Percentiles rank a stretch among this genome's conserved stretches.
phyloP scores from a whole-genome alignment of 2,329 filamentous ascomycete genomes.

The Epichloe coenophiala region DNA sequence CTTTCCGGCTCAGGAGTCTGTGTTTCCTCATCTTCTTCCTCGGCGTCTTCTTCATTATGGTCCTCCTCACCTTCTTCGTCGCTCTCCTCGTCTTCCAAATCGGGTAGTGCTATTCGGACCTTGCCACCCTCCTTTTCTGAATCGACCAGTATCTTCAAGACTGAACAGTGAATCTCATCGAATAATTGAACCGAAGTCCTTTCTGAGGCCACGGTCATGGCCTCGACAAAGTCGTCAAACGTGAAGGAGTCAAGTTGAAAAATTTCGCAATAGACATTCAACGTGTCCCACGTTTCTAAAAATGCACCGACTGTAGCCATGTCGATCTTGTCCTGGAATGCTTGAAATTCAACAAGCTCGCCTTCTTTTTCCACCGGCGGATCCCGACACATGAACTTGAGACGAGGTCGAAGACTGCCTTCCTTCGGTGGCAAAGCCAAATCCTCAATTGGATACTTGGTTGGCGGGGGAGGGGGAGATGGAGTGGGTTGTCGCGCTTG shows the following conservation, averaged over 20 bases:
- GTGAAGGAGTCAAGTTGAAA: conserved; percentile 94
- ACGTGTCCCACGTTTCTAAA: conserved; percentile 86
- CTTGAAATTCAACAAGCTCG: conserved; percentile 6
- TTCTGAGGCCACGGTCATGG: conserved; percentile 63
- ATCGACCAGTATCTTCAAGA: conserved; percentile 75
- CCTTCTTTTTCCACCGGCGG: conserved; percentile 36
- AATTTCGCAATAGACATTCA: conserved; percentile 96
- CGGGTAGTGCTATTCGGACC: conserved; percentile 64
- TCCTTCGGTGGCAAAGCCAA: conserved; percentile 63
- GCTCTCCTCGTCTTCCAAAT: conserved; percentile 57
- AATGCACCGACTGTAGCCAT: conserved; percentile 79
- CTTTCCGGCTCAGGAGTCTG: conserved; percentile 59
- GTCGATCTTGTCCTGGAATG: conserved; percentile 38
- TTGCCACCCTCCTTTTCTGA: conserved; percentile 63
- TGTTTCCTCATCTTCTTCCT: conserved; percentile 38
- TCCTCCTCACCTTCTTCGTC: conserved; percentile 50
- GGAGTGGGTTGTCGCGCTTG: conserved; percentile 22
- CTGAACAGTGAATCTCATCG: conserved; percentile 80
- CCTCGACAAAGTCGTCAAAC: conserved; percentile 88
- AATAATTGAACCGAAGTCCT: conserved; percentile 71
- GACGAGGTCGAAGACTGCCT: conserved; percentile 51
- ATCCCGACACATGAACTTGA: conserved; percentile 66
- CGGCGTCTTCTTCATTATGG: conserved; percentile 38
- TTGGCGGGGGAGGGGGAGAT: conserved; percentile 54
- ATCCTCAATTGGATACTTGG: conserved; percentile 95